Conservation (phyloP, 768 basidiomycete genomes). For the Boletellus ananas region DNA sequence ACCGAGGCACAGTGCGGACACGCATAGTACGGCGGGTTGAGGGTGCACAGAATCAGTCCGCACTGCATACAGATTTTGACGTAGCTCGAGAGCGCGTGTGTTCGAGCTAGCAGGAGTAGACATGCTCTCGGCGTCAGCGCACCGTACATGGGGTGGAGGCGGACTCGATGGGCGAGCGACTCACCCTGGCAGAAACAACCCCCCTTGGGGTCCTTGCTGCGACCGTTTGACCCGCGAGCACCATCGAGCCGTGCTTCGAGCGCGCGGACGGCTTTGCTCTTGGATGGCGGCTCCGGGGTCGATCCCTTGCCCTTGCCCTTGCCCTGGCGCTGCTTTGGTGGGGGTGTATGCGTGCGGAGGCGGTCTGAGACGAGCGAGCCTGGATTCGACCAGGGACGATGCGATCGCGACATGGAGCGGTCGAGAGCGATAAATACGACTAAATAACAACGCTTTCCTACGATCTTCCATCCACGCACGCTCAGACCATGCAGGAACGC, state of each 20-base stretch:
- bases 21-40: conserved; percentile 51
- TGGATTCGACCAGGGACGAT: conserved; percentile 23
- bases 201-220: conserved; percentile 50
- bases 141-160: neutral
- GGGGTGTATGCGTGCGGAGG: conserved; percentile 33
- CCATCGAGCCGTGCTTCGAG: conserved; percentile 48
- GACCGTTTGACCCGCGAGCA: conserved; percentile 33
- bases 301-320: conserved; percentile 42
- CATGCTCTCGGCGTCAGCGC: neutral
- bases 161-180: neutral
- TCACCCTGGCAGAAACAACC: conserved; percentile 71
- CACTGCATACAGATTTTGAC: conserved; percentile 53
- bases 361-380: conserved; percentile 58
- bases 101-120: conserved; percentile 40
- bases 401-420: no score
- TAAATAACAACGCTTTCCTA: no score
- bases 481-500: no score
- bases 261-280: conserved; percentile 45
- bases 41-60: conserved; percentile 57
- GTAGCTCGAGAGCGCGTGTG: conserved; percentile 55
- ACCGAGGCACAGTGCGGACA: conserved; percentile 51
- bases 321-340: conserved; percentile 11
- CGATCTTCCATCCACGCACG: no score
- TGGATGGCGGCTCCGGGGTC: conserved; percentile 31
- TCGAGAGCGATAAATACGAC: no score